Evolutionary conservation across 257 asterid genomes (phyloP).

Genomic region (Solanum piurae): DNA sequence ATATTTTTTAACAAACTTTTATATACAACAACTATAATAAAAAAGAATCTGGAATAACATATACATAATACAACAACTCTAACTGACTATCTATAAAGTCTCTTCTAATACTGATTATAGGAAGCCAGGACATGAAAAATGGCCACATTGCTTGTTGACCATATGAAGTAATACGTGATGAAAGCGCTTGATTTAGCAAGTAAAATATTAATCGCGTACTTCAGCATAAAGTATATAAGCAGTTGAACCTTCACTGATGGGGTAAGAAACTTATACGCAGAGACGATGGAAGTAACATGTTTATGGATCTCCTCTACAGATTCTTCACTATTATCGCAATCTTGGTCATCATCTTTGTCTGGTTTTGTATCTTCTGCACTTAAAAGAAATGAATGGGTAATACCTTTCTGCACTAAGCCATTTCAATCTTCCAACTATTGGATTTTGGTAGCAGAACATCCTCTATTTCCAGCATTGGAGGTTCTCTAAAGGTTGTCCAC

Average conservation of each 20-base stretch:
- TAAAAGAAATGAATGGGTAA: conserved; percentile 57
- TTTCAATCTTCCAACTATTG: conserved; percentile 13
- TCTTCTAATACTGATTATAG: no score
- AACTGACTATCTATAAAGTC: no score
- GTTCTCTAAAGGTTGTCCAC: conserved; percentile 75
- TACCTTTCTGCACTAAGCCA: conserved; percentile 69
- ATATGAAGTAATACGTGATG: conserved; percentile 70
- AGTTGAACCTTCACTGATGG: conserved; percentile 97
- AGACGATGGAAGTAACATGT: conserved; percentile 67
- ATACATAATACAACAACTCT: no score
- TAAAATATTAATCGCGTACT: conserved; percentile 87
- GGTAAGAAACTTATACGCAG: conserved; percentile 79
- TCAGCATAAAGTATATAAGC: conserved; percentile 92
- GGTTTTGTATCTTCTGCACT: conserved; percentile 29
- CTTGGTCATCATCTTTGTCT: conserved; percentile 58
- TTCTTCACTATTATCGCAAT: conserved; percentile 71
- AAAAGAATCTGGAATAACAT: no score
- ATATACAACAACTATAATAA: no score
- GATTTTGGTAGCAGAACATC: conserved; percentile 24
- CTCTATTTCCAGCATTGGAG: conserved; percentile 34
- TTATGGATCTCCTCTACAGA: conserved; percentile 60
- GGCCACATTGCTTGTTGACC: conserved; percentile 80
- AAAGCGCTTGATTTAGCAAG: conserved; percentile 92
- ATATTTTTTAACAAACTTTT: no score
- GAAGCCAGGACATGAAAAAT: conserved; percentile 17